These are phyloP conservation scores for Peronospora destructor DNA, from an alignment of 352 stramenopile species.

Conservation along the genomic window DNA sequence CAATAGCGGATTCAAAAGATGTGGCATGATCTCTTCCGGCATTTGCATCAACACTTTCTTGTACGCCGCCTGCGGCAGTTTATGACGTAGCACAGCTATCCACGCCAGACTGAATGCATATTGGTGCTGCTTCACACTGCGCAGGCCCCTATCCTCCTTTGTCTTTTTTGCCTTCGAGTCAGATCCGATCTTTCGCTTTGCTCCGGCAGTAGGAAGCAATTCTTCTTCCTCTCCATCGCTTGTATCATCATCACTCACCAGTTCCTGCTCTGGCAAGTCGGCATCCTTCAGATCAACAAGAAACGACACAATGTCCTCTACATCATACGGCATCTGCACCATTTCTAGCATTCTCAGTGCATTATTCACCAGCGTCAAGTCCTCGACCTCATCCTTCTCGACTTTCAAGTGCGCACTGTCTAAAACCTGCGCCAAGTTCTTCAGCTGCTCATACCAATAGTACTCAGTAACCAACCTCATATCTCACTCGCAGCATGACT, in stretches of 20 bases:
- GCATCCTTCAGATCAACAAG: constrained; percentile 42
- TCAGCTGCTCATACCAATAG: constrained; percentile 32
- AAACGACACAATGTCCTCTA: constrained; percentile 61
- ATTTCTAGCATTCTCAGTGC: constrained; percentile 59
- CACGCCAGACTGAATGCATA: constrained; percentile 75
- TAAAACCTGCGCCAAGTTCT: constrained; percentile 59
- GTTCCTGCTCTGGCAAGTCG: constrained; percentile 27
- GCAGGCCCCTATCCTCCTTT: constrained; percentile 39
- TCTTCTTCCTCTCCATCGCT: constrained; percentile 38
- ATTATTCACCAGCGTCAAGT: constrained; percentile 58
- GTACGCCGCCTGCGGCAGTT: constrained; percentile 72
- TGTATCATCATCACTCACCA: constrained; percentile 42
- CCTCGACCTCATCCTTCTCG: constrained; percentile 33
- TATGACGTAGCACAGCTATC: constrained; percentile 72
- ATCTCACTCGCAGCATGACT: neutral
- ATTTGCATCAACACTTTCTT: constrained; percentile 89
- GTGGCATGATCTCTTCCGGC: constrained; percentile 89
- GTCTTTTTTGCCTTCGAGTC: constrained; percentile 28
- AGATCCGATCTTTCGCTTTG: constrained; percentile 48
- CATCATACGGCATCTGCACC: constrained; percentile 63
- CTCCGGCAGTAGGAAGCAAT: constrained; percentile 16
- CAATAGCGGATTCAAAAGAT: constrained; percentile 88
- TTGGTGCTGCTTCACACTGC: constrained; percentile 66
- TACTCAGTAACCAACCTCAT: constrained; percentile 2
- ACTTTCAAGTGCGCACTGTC: constrained; percentile 30